Conservation (phyloP, 805 yeast genomes). For the Lipomyces sp. region DNA sequence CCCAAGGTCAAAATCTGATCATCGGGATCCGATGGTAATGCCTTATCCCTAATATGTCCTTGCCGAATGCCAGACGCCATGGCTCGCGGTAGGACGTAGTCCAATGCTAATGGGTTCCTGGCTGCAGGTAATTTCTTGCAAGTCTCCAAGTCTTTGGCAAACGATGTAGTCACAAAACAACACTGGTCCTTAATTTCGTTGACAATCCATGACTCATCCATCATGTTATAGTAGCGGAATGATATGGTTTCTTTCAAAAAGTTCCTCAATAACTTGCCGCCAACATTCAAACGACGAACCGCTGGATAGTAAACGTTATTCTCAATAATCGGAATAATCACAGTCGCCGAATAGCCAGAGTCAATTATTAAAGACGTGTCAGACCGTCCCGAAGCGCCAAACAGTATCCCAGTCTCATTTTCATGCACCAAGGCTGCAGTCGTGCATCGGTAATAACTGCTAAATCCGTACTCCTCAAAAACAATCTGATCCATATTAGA, state of each 20-base stretch:
- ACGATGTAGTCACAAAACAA: constrained; percentile 69
- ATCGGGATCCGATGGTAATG: constrained; percentile 34
- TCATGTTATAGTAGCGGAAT: constrained; percentile 88
- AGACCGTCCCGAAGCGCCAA: constrained; percentile 2
- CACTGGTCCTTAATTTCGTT: constrained; percentile 84
- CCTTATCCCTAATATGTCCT: constrained; percentile 64
- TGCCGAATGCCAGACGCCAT: constrained; percentile 58
- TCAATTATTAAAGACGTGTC: constrained; percentile 85
- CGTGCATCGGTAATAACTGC: constrained; percentile 68
- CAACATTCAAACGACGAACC: constrained; percentile 77
- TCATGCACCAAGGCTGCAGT: constrained; percentile 41
- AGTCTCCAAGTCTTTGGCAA: constrained; percentile 52
- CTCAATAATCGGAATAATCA: constrained; percentile 81
- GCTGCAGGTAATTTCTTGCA: constrained; percentile 24
- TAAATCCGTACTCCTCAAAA: constrained; percentile 90
- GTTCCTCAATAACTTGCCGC: constrained; percentile 85
- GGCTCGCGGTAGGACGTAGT: constrained; percentile 63
- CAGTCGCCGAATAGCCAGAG: constrained; percentile 84
- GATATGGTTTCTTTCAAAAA: constrained; percentile 81
- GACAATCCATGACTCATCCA: constrained; percentile 84
- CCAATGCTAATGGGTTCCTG: constrained; percentile 26
- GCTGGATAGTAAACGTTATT: constrained; percentile 72
- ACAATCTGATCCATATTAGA: constrained; percentile 87
- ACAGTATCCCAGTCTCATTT: constrained; percentile 16
- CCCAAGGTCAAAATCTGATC: constrained; percentile 66